Base-by-base conservation (phyloP, 768 basidiomycete species). In the Cyclocybe cylindracea region DNA sequence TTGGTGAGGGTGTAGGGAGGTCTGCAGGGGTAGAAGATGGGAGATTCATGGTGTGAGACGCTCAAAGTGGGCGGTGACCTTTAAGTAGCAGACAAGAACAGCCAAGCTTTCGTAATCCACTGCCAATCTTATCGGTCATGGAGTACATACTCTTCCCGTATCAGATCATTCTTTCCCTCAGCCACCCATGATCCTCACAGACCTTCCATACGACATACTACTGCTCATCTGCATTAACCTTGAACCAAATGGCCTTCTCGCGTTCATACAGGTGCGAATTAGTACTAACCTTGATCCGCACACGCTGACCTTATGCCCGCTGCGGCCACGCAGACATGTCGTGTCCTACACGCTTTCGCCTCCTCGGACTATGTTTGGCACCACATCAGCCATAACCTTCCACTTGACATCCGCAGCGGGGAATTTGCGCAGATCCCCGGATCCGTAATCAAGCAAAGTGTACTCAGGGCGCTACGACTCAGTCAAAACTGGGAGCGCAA, bases 301-400 rank as follows among this genome's bases (percentile, higher is more conserved):
- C 36, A 16, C 46, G 13, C 14, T 16, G 11, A 42, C 40, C 41
- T 51, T 54, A 44, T 45, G 56, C 29, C 43, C 24, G 13, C 50
- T 33, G 34, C 39, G 40, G 36, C 41, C 70, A 72, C 70, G 69
- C 64, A 85, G 80, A 77, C 80, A 64, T 82, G 82, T 74, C 84
- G 83, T 77, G 77, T 67, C 53, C 66, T 84, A 51, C 76, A 85
- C 67, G 74, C 75, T n/a, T 73, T 79, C 39, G 75, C 73, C 10
- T 72, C 71, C 44, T 65, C 65, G 37, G 78, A 86, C 60, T 82
- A 82, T 62, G 63, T 82, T 36, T 85, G 83, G 82, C 83, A 79
- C 64, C 71, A 72, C 33, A 56, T 79, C 51, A 69, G 70, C 34
- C 53, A 78, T 32, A 74, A 78, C 60, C 61, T 84, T 32, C 78